Conservation (phyloP, 23 red algal species). For the Gracilaria gracilis region DNA sequence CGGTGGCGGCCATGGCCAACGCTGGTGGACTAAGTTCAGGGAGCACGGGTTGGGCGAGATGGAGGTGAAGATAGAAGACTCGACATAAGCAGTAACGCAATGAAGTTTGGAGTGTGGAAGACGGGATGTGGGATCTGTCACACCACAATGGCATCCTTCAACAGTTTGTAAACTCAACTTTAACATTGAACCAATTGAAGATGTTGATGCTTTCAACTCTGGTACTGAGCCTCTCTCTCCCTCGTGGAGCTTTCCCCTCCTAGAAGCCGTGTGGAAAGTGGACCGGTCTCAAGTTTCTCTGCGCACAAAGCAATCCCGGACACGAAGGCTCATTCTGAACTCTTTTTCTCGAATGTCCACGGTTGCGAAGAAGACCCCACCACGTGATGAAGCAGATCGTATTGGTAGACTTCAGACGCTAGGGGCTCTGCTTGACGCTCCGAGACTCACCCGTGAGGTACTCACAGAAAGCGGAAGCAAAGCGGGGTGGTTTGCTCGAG, state of each 20-base stretch:
- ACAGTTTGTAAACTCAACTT: conserved; percentile 65
- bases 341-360: conserved; percentile 45
- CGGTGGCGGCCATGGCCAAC: not conserved
- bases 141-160: conserved; percentile 61
- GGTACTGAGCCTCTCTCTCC: conserved; percentile 39
- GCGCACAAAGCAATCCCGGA: conserved; percentile 42
- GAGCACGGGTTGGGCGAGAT: not conserved
- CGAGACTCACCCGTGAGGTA: conserved; percentile 61
- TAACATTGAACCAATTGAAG: conserved; percentile 58
- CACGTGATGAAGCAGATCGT: conserved; percentile 47
- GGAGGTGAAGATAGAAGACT: not conserved
- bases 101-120: not conserved
- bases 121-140: conserved; percentile 29
- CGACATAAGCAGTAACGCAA: not conserved
- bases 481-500: conserved; percentile 67
- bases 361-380: conserved; percentile 24
- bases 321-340: conserved; percentile 47
- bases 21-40: not conserved
- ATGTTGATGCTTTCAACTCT: conserved; percentile 35
- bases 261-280: conserved; percentile 57
- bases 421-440: conserved; percentile 48
- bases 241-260: conserved; percentile 34
- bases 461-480: conserved; percentile 56
- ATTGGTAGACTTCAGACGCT: conserved; percentile 50
- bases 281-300: conserved; percentile 40